These are phyloP conservation scores for Cryphonectria parasitica DNA, from an alignment of 2,329 filamentous ascomycete genomes.

Conservation along the genomic window DNA sequence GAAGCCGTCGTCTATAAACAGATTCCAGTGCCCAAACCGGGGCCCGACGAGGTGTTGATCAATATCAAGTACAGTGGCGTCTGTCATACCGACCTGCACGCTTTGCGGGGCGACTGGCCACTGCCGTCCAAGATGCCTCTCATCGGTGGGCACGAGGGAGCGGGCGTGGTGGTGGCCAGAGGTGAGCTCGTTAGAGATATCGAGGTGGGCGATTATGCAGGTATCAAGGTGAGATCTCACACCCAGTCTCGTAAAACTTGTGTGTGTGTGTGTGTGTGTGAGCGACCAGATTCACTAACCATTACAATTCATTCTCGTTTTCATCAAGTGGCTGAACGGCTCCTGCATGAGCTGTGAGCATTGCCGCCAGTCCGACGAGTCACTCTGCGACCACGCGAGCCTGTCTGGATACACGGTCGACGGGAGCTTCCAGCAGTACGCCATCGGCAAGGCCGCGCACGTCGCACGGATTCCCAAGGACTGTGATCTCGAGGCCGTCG, in stretches of 20 bases:
- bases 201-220: constrained; percentile 69
- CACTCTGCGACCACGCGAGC: constrained; percentile 64
- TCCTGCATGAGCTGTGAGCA: constrained; percentile 70
- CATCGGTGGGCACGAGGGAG: constrained; percentile 79
- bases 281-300: background rate
- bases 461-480: constrained; percentile 67
- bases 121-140: constrained; percentile 77
- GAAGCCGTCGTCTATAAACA: constrained; percentile 72
- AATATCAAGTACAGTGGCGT: constrained; percentile 85
- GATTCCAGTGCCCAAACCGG: constrained; percentile 80
- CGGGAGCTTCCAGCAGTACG: constrained; percentile 75
- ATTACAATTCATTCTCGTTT: background rate
- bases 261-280: no score
- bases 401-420: constrained; percentile 75
- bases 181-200: constrained; percentile 66
- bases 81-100: constrained; percentile 75
- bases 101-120: constrained; percentile 88
- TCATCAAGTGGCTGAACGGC: constrained; percentile 67
- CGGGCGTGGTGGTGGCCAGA: constrained; percentile 85
- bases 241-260: constrained; percentile 36
- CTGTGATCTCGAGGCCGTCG: constrained; percentile 63
- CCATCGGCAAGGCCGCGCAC: constrained; percentile 70
- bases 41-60: constrained; percentile 86
- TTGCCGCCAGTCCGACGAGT: constrained; percentile 69
- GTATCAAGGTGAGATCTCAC: constrained; percentile 61